Evolutionary conservation across 2,329 filamentous ascomycete genomes (phyloP).

Genomic region (Ophiostoma sp.): DNA sequence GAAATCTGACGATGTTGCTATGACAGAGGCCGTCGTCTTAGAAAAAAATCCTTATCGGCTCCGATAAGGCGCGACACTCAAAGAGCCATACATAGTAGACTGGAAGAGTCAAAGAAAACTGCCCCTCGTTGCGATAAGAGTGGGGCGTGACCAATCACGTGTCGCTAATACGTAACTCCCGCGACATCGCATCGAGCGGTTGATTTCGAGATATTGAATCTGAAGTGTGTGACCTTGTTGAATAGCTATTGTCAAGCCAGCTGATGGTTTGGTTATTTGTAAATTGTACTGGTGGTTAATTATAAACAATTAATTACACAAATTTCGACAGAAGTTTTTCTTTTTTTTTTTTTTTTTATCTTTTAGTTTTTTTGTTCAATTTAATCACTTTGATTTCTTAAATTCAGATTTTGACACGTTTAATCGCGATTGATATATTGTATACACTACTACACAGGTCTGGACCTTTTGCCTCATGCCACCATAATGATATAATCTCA

Average conservation of each 20-base stretch:
- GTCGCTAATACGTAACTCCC: not conserved
- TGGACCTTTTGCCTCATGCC: too few species aligned
- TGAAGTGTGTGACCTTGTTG: not conserved
- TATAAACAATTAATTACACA: too few species aligned
- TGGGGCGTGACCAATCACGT: constrained; percentile 3
- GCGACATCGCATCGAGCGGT: not conserved
- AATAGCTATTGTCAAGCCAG: not conserved
- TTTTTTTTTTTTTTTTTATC: too few species aligned
- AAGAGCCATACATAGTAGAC: not conserved
- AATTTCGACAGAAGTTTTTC: too few species aligned
- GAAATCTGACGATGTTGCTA: not conserved
- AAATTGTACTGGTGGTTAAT: not conserved
- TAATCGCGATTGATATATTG: too few species aligned
- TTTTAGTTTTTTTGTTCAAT: too few species aligned
- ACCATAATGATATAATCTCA: too few species aligned
- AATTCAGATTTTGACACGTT: too few species aligned
- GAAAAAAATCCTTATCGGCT: constrained; percentile 16
- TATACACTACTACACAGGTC: too few species aligned
- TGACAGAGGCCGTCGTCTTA: not conserved
- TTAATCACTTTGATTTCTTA: too few species aligned
- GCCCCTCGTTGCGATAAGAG: constrained; percentile 12
- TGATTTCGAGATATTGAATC: not conserved
- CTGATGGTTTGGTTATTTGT: not conserved
- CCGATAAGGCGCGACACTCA: constrained; percentile 12
- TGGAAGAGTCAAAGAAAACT: not conserved